Base-by-base conservation (phyloP, 1,284 basidiomycete species). In the Cutaneotrichosporon mucoides region DNA sequence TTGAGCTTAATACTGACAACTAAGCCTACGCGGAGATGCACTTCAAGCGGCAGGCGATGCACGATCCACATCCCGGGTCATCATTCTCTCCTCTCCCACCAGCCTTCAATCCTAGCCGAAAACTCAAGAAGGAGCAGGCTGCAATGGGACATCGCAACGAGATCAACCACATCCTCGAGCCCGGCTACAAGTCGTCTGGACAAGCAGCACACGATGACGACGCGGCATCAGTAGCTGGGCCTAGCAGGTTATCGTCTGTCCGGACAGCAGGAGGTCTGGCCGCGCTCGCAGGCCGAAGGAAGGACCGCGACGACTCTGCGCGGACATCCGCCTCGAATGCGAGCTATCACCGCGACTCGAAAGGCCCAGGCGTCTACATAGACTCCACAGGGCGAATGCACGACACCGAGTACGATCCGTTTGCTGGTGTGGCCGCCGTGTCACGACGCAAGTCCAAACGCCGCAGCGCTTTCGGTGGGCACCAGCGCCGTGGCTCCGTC, bases 391-490 rank as follows among this genome's bases (percentile, higher is more conserved):
- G 76, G 0, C 68, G 71, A 55, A 56, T 76, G 6, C 77, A 79
- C 60, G 77, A 79, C 66, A 75, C 73, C 43, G 77, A 79, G 55
- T 79, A 69, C 60, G 77, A 79, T 57, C 77, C 77, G 2, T 79
- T 79, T 56, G 72, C 68, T 7, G 71, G 71, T 37, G 73, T 79
- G 1, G 64, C 75, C 1, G 69, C 70, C 35, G 66, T 77, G 56
- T 69, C 72, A 8, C 53, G 74, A 38, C 66, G 68, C 4, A 75
- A 75, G 50, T 74, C 69, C 15, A 66, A 68, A 16, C 63, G 71
- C 37, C 58, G 71, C 13, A 69, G 69, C 12, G 77, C 76, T 3
- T 77, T 77, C 56, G 76, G 76, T 4, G 64, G 66, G 37, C 15
- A 51, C 24, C 68, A 70, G 40, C 59, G 68, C 35, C 56, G 72